phyloP scores from a whole-genome alignment of 192 early-diverging fungal genomes.

The Entomortierella chlamydospora region DNA sequence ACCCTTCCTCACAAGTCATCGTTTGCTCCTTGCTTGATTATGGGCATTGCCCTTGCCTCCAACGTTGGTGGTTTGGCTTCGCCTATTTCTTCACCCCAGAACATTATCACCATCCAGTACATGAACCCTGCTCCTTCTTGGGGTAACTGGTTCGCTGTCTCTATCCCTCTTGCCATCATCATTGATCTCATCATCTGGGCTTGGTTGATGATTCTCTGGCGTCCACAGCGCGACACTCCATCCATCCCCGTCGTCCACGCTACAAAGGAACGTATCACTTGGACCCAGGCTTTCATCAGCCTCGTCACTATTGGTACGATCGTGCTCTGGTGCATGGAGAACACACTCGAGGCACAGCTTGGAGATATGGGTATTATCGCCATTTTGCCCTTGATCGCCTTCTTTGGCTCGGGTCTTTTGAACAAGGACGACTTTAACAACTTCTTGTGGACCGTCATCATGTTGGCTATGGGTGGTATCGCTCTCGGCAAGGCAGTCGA shows the following conservation, averaged over 20 bases:
- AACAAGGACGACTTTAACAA: constrained; percentile 82
- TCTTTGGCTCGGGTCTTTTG: constrained; percentile 77
- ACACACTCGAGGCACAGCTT: constrained; percentile 63
- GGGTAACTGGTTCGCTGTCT: constrained; percentile 76
- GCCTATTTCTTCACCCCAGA: constrained; percentile 81
- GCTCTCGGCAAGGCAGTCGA: constrained; percentile 81
- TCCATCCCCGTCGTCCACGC: constrained; percentile 56
- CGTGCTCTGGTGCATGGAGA: constrained; percentile 77
- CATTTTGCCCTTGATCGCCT: constrained; percentile 76
- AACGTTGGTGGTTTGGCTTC: constrained; percentile 85
- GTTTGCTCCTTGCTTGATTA: constrained; percentile 73
- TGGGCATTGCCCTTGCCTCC: constrained; percentile 81
- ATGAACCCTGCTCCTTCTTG: constrained; percentile 77
- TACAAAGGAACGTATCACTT: constrained; percentile 55
- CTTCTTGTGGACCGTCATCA: constrained; percentile 68
- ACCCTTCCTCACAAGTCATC: constrained; percentile 68
- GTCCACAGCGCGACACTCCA: constrained; percentile 64
- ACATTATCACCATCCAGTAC: constrained; percentile 81
- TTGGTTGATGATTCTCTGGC: constrained; percentile 71
- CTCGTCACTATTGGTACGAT: constrained; percentile 72
- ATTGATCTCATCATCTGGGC: constrained; percentile 73
- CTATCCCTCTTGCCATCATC: constrained; percentile 75
- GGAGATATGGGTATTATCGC: constrained; percentile 83
- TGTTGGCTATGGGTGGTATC: constrained; percentile 82
- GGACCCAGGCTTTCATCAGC: constrained; percentile 68